A percentile compares a stretch with the other conserved stretches of the same genome.
Conservation (phyloP, 768 basidiomycete species). For the button mushroom (Agaricus bisporus) region DNA sequence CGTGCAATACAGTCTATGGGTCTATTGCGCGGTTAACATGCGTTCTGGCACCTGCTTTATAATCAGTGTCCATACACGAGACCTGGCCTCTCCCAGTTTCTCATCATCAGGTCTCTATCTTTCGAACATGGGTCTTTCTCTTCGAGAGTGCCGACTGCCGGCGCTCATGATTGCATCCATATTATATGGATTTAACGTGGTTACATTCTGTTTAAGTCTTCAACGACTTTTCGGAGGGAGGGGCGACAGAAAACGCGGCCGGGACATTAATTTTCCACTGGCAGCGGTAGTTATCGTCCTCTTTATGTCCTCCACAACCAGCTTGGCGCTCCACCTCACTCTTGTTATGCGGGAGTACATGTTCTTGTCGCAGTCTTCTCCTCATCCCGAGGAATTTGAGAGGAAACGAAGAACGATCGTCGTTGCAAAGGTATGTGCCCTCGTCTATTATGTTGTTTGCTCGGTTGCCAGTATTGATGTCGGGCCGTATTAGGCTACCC, state of each 20-base stretch:
- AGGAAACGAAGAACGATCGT: constrained; percentile 11
- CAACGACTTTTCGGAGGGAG: constrained; percentile 9
- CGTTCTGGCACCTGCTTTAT: constrained; percentile 8
- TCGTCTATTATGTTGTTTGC: background rate
- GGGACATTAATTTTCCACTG: constrained; percentile 9
- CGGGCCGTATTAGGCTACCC: background rate
- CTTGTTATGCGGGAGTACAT: constrained; percentile 10
- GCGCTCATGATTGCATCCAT: no score
- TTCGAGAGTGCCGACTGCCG: no score
- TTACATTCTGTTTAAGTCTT: background rate
- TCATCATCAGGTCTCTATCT: no score
- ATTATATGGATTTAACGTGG: no score
- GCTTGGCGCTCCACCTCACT: constrained; percentile 12
- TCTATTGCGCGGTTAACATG: no score
- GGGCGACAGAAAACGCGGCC: constrained; percentile 1
- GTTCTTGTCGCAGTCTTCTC: background rate
- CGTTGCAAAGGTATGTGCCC: constrained; percentile 9
- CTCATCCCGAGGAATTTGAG: background rate
- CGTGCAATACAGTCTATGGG: constrained; percentile 16
- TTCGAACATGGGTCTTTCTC: no score
- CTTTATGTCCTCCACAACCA: constrained; percentile 11
- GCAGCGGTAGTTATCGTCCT: constrained; percentile 9
- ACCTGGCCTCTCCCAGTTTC: no score
- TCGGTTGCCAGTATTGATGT: background rate
- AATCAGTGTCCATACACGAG: background rate